phyloP scores from a whole-genome alignment of 352 stramenopile species.

The Phytophthora uliginosa region DNA sequence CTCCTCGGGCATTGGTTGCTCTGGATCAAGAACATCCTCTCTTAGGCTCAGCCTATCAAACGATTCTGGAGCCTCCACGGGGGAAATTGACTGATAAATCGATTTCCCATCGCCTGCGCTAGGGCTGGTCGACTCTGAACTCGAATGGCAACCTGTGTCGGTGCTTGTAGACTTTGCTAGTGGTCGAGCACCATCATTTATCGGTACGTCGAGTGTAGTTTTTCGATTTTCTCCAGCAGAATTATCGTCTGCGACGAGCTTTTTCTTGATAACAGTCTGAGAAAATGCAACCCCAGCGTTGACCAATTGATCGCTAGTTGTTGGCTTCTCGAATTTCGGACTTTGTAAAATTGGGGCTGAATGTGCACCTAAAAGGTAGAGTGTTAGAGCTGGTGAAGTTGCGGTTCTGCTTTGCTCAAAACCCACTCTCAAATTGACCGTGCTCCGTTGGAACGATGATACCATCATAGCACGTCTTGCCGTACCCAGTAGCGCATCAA shows the following conservation, averaged over 20 bases:
- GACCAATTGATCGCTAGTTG: neutral
- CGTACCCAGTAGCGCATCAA: constrained; percentile 25
- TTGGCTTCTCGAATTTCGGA: constrained; percentile 4
- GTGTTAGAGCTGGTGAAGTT: constrained; percentile 4
- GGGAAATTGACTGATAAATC: neutral
- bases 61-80: neutral
- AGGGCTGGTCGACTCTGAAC: neutral
- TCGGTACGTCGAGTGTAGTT: neutral
- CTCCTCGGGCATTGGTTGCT: neutral
- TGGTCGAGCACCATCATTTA: neutral
- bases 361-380: constrained; percentile 14
- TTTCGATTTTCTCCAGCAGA: neutral
- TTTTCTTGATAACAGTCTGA: neutral
- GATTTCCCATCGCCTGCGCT: neutral
- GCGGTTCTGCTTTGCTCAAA: constrained; percentile 4
- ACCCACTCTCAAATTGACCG: neutral
- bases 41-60: neutral
- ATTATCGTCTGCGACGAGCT: neutral
- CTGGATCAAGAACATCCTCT: neutral
- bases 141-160: neutral
- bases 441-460: constrained; percentile 14
- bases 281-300: neutral
- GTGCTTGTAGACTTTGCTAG: constrained; percentile 5
- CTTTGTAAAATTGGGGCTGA: constrained; percentile 28
- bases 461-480: constrained; percentile 27